Evolutionary conservation across 2,329 filamentous ascomycete species (phyloP).

Genomic region (Colletotrichum filicis): DNA sequence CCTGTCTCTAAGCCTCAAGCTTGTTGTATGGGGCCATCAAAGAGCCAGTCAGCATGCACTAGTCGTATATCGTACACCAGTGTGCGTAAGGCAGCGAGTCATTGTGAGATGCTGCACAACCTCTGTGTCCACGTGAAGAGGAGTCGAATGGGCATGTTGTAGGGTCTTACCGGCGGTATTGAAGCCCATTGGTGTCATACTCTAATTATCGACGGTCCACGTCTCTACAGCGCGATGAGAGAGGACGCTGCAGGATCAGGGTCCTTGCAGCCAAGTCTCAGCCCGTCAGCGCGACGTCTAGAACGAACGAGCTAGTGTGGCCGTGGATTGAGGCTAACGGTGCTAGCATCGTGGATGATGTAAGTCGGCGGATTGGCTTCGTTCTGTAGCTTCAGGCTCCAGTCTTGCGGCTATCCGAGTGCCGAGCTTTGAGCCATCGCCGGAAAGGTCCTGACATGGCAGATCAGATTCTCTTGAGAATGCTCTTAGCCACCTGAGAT

Average conservation of each 20-base stretch:
- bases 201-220: not conserved
- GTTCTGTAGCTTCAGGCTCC: not conserved
- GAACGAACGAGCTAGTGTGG: not conserved
- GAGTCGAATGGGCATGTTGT: not conserved
- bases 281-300: slow-evolving; percentile 14
- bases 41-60: not conserved
- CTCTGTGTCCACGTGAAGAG: not conserved
- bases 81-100: not conserved
- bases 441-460: not conserved
- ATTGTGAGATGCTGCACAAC: not conserved
- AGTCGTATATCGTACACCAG: not conserved
- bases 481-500: not conserved
- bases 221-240: not conserved
- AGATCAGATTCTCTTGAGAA: not conserved
- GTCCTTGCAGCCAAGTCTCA: not conserved
- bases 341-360: not conserved
- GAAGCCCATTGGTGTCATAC: not conserved
- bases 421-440: not conserved
- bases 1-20: not conserved
- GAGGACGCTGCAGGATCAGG: not conserved
- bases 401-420: not conserved
- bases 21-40: not conserved
- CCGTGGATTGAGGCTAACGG: not conserved
- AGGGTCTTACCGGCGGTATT: not conserved
- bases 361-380: too few relatives aligned